Evolutionary conservation across 768 basidiomycete genomes (phyloP), one percentile per base, ranked within the genome.

Genomic region (Termitomyces titanicus): DNA sequence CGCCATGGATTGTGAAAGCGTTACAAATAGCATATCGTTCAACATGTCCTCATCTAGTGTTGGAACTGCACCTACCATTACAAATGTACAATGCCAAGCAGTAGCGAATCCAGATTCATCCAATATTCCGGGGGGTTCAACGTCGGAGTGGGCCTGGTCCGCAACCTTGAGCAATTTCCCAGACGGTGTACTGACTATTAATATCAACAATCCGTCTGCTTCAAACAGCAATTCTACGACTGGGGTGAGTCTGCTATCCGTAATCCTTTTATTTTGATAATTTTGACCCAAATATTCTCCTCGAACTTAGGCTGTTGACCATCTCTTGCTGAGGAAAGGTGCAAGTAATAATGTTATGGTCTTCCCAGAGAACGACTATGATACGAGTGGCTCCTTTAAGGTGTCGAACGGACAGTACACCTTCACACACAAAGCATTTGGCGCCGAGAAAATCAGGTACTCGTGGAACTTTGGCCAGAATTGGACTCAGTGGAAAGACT

Each of bases 371-470:
- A 80, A 83, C 38, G 92, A 95, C 65, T 95, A 93, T 67, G 85
- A 88, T 67, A 75, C 69, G 18, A 70, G 68, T 47, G 72, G 66
- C 49, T 77, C 84, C 0, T 83, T 90, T 66, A 74, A 76, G 17
- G 74, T 78, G 50, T 76, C 82, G 10, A 72, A 82, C 55, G 85
- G 82, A 52, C 73, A 85, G 57, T 94, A 88, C 68, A 81, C 78
- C 6, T 92, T 93, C 69, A 82, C 82, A 0, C 94, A 97, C 72
- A 81, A 79, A 43, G 94, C 94, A 5, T 79, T 80, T 52, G 94
- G 94, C 45, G 94, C 94, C 17, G 93, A 96, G 58, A 83, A 73
- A 76, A 86, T 92, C 74, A 81, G 94, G 43, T 95, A 93, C 69
- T 86, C 92, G 12, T 83, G 84, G 74, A 86, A 95, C 73, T 96